Percentiles rank a stretch among this genome's conserved stretches.
Evolutionary conservation across 768 basidiomycete species (phyloP).

Genomic region (Phlegmacium glaucopus): DNA sequence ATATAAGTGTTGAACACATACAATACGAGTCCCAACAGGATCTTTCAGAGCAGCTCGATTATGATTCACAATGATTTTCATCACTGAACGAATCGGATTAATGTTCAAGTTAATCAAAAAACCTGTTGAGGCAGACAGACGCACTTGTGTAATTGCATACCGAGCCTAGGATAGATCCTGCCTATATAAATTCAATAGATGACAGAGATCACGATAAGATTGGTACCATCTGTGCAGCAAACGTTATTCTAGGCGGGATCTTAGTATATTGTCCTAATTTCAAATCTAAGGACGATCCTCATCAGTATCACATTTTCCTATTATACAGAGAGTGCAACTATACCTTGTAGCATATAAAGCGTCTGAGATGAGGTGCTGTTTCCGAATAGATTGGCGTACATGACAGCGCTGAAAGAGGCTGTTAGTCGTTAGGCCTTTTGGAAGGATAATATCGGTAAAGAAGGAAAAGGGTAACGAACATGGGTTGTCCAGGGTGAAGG

Average conservation of each 20-base stretch:
- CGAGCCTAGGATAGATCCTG: conserved; percentile 47
- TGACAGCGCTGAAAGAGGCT: too few relatives aligned
- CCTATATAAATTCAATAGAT: too few relatives aligned
- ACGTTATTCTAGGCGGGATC: conserved; percentile 61
- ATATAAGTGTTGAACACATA: conserved; percentile 17
- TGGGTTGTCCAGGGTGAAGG: conserved; percentile 45
- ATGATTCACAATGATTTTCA: conserved; percentile 42
- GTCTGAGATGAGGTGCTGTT: conserved; percentile 53
- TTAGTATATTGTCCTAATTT: conserved; percentile 71
- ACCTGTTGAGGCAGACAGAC: background rate
- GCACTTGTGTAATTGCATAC: conserved; percentile 49
- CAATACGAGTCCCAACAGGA: conserved; percentile 46
- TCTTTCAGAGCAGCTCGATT: conserved; percentile 45
- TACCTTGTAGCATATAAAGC: conserved; percentile 47
- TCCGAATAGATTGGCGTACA: conserved; percentile 56
- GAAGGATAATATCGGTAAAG: background rate
- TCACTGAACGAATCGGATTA: conserved; percentile 34
- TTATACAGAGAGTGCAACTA: background rate
- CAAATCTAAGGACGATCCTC: conserved; percentile 41
- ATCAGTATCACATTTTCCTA: conserved; percentile 14
- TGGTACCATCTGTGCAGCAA: conserved; percentile 50
- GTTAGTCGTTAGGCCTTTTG: too few relatives aligned
- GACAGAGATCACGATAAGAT: background rate
- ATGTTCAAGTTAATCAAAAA: background rate
- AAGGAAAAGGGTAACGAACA: conserved; percentile 33